phyloP scores from a whole-genome alignment of 495 filamentous ascomycete genomes.

The Neurospora sp. region DNA sequence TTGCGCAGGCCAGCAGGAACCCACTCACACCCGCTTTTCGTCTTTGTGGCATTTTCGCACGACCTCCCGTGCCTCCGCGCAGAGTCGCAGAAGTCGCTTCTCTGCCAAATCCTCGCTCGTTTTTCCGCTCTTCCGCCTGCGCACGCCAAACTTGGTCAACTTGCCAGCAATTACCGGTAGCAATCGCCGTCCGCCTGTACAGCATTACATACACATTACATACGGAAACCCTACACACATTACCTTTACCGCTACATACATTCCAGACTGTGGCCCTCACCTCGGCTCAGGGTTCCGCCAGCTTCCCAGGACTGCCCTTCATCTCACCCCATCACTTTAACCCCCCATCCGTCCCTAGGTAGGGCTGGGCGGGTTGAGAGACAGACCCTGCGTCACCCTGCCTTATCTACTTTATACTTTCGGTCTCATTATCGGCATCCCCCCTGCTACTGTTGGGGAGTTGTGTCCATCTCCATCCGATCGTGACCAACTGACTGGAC shows the following conservation, averaged over 20 bases:
- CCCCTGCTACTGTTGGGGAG: background rate
- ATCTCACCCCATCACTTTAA: background rate
- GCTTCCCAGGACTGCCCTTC: background rate
- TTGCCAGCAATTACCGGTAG: background rate
- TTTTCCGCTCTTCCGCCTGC: constrained; percentile 2
- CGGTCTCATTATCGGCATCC: background rate
- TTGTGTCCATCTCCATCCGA: background rate
- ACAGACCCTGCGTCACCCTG: background rate
- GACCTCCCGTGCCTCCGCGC: background rate
- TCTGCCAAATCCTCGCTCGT: background rate
- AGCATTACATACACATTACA: background rate
- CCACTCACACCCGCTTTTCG: constrained; percentile 9
- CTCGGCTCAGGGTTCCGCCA: background rate
- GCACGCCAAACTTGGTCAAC: background rate
- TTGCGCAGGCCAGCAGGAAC: background rate
- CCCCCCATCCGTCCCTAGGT: background rate
- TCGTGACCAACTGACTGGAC: background rate
- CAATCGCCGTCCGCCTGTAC: background rate
- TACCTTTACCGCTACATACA: background rate
- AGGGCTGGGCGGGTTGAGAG: background rate
- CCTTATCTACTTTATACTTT: background rate
- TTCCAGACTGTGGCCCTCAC: background rate
- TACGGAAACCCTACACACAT: background rate
- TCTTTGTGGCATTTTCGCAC: constrained; percentile 14
- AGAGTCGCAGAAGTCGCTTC: background rate